Evolutionary conservation across 163 green algal species (phyloP).

Genomic region (Scenedesmus sp.): DNA sequence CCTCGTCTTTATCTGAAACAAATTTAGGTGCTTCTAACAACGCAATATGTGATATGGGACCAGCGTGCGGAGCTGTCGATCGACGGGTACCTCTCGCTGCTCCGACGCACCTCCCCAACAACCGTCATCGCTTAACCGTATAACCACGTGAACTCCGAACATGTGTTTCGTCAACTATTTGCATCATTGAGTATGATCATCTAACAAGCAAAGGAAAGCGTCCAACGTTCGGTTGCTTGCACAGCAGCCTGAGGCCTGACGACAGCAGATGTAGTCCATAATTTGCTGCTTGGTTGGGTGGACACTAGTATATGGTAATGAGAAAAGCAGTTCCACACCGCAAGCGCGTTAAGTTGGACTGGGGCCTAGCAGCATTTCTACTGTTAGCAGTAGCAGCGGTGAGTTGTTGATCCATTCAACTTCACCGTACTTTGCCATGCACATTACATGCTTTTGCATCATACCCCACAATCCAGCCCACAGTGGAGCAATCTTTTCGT

Average conservation of each 20-base stretch:
- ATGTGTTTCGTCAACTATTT: not conserved
- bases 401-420: not conserved
- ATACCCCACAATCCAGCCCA: too few species aligned
- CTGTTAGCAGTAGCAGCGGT: not conserved
- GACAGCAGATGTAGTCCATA: not conserved
- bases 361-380: not conserved
- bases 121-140: too few species aligned
- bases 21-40: too few species aligned
- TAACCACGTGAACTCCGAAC: too few species aligned
- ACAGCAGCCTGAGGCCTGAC: not conserved
- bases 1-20: too few species aligned
- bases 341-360: not conserved
- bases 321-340: not conserved
- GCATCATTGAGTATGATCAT: not conserved
- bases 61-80: too few species aligned
- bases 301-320: not conserved
- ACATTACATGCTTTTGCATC: too few species aligned
- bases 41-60: too few species aligned
- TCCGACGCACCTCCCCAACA: too few species aligned
- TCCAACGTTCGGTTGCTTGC: not conserved
- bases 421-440: too few species aligned
- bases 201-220: not conserved
- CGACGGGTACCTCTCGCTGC: too few species aligned
- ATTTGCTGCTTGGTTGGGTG: not conserved
- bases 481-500: not conserved